A percentile compares a stretch with the other conserved stretches of the same genome.
phyloP scores from a whole-genome alignment of 768 basidiomycete species.

The Agrocybe chaxingu region DNA sequence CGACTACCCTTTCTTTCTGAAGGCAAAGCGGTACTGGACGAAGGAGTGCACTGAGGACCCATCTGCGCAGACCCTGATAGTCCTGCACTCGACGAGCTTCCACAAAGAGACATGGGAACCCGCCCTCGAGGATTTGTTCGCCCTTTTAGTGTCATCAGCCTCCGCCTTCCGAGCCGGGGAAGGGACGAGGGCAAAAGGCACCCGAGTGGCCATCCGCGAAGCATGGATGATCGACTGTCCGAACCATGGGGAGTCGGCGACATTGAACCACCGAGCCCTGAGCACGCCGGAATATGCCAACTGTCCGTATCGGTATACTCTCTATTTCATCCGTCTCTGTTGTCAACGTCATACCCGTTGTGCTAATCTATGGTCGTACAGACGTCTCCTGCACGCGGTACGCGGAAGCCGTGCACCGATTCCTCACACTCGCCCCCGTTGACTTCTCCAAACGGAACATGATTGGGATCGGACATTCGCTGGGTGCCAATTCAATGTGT shows the following conservation, averaged over 20 bases:
- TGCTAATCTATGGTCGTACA: conserved; percentile 1
- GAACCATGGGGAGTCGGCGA: conserved; percentile 64
- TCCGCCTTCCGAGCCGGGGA: too few species aligned
- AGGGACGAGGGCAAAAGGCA: not conserved
- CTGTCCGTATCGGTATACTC: conserved; percentile 32
- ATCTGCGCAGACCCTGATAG: conserved; percentile 50
- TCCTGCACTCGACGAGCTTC: conserved; percentile 71
- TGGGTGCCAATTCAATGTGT: conserved; percentile 65
- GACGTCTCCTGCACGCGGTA: conserved; percentile 66
- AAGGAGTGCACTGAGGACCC: conserved; percentile 33
- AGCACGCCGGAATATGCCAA: conserved; percentile 39
- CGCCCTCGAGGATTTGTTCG: conserved; percentile 46
- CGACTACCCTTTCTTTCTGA: conserved; percentile 46
- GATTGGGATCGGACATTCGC: conserved; percentile 51
- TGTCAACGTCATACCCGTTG: not conserved
- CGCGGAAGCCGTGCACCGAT: conserved; percentile 54
- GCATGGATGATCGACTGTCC: conserved; percentile 73
- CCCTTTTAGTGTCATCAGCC: conserved; percentile 16
- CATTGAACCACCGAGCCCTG: conserved; percentile 48
- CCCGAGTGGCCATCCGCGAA: conserved; percentile 35
- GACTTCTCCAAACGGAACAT: too few species aligned
- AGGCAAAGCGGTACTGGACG: conserved; percentile 57
- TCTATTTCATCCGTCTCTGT: conserved; percentile 4
- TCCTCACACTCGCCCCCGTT: conserved; percentile 31
- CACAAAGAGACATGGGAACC: conserved; percentile 78